Percentiles rank a stretch among this genome's conserved stretches.
phyloP scores from a whole-genome alignment of 139 green algal species.

The Raphidocelis subcapitata region DNA sequence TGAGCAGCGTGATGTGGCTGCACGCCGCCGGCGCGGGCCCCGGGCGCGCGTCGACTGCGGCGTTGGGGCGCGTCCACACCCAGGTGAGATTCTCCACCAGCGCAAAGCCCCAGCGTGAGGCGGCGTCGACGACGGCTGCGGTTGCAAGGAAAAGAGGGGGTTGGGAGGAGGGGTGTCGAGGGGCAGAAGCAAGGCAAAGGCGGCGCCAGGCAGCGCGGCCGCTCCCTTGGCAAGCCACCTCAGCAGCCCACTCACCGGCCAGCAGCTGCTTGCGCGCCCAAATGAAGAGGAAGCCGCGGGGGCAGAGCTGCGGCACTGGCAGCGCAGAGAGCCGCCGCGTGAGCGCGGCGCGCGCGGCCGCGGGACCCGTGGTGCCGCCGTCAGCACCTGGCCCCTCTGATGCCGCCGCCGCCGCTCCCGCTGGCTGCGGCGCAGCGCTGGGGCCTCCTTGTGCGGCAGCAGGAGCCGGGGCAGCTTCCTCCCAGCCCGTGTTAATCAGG shows the following conservation, averaged over 20 bases:
- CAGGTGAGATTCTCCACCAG: conserved; percentile 96
- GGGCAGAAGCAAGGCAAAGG: too few species aligned
- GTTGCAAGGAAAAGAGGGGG: conserved; percentile 25
- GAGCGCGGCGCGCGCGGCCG: not conserved
- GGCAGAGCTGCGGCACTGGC: conserved; percentile 68
- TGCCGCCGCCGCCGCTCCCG: not conserved
- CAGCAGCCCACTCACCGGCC: conserved; percentile 35
- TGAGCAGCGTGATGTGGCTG: conserved; percentile 85
- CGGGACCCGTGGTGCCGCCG: not conserved
- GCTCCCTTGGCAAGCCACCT: too few species aligned
- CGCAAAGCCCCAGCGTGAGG: conserved; percentile 54
- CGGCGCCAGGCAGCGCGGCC: too few species aligned
- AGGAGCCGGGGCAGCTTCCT: conserved; percentile 23
- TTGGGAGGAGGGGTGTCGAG: not conserved
- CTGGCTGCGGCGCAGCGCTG: not conserved
- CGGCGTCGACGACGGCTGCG: conserved; percentile 37
- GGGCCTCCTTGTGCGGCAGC: not conserved
- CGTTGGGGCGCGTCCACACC: conserved; percentile 74
- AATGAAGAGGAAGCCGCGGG: conserved; percentile 86
- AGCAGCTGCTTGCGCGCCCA: conserved; percentile 72
- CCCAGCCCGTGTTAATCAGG: conserved; percentile 72
- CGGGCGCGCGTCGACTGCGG: conserved; percentile 53
- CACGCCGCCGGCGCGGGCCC: conserved; percentile 28
- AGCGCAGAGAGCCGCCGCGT: conserved; percentile 46
- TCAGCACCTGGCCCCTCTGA: not conserved